Evolutionary conservation across 225 moss, liverwort and hornwort species (phyloP).

Genomic region (Bryoerythrophyllum caledonicum): DNA sequence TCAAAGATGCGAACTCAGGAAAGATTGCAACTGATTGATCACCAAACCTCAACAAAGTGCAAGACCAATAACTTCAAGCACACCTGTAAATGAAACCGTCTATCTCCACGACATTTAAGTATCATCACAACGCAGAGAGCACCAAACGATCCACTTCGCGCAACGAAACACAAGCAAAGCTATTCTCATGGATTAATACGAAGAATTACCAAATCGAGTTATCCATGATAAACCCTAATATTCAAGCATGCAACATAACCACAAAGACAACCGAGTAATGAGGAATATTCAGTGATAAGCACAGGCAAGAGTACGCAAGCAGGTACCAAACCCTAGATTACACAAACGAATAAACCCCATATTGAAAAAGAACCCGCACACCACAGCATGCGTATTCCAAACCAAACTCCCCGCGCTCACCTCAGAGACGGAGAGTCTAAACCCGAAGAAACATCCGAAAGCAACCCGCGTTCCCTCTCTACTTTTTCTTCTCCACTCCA

Average conservation of each 20-base stretch:
- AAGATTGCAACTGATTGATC: too few species aligned
- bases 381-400: background rate
- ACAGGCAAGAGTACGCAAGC: background rate
- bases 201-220: too few species aligned
- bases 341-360: constrained; percentile 3
- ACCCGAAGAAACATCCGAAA: background rate
- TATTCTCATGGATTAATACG: background rate
- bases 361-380: background rate
- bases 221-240: too few species aligned
- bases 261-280: background rate
- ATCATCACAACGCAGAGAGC: too few species aligned
- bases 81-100: too few species aligned
- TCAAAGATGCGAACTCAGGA: background rate
- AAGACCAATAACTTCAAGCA: too few species aligned
- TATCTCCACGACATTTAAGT: too few species aligned
- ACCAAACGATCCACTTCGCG: background rate
- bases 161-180: too few species aligned
- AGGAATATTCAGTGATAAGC: background rate
- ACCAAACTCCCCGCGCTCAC: too few species aligned
- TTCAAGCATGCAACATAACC: background rate
- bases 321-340: background rate
- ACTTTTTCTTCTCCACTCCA: constrained; percentile 57
- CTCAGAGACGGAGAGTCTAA: too few species aligned
- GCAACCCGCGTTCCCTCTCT: background rate
- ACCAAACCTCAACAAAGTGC: too few species aligned